Evolutionary conservation across 2,329 filamentous ascomycete species (phyloP).

Genomic region (Aspergillus cejpii): DNA sequence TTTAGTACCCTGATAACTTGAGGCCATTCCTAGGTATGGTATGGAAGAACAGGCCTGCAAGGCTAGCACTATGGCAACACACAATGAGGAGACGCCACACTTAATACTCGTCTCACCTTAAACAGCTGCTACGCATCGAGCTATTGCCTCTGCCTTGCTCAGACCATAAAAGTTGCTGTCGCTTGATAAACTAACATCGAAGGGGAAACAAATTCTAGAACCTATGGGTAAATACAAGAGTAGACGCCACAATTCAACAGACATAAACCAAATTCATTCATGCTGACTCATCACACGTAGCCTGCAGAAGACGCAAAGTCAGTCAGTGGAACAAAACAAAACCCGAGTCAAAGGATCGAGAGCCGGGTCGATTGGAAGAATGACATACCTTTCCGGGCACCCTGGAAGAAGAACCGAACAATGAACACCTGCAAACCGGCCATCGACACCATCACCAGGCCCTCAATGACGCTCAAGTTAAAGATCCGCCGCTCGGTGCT

Average conservation of each 20-base stretch:
- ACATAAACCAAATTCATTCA: conserved; percentile 28
- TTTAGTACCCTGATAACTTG: too few species aligned
- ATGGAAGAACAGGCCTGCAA: too few species aligned
- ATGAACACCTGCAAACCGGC: conserved; percentile 94
- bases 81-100: too few species aligned
- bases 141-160: neutral
- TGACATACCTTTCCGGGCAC: conserved; percentile 56
- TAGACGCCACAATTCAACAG: conserved; percentile 20
- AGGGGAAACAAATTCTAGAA: conserved; percentile 10
- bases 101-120: too few species aligned
- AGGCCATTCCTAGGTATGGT: too few species aligned
- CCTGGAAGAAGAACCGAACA: conserved; percentile 98
- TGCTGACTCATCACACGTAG: conserved; percentile 34
- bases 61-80: too few species aligned
- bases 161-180: neutral
- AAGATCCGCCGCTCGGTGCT: conserved; percentile 94
- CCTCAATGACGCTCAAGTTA: conserved; percentile 94
- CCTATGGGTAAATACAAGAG: conserved; percentile 18
- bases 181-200: conserved; percentile 3
- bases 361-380: too few species aligned
- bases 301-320: conserved; percentile 15
- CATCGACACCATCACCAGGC: conserved; percentile 87
- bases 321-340: too few species aligned
- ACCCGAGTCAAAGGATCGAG: too few species aligned
- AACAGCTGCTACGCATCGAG: neutral